Base-by-base conservation (phyloP, 306 rosid species). In the Trifolium fragiferum region DNA sequence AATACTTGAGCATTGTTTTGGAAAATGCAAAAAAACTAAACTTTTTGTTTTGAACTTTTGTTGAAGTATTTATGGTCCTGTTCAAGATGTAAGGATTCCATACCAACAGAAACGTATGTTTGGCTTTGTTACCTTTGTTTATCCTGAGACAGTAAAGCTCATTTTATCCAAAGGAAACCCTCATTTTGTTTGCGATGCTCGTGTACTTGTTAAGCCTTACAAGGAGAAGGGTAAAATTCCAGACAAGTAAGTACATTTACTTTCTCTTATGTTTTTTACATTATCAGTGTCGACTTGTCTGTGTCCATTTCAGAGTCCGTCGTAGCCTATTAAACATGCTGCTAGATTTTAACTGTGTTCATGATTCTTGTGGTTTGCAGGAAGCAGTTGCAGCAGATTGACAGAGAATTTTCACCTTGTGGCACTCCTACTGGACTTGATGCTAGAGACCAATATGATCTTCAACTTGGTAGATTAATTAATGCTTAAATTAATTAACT, bases 181-280 rank as follows among this genome's bases (percentile, higher is more conserved):
- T 59, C 98, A 94, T 86, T 94, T 94, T 38, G 97, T 94, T 6
- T 92, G 99, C 78, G 99, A 94, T 89, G 97, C 99, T 37, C 70
- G 99, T 38, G 99, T 94, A 57, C 96, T 94, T n/a, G 99, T 94
- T 21, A 95, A 95, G 87, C 99, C 99, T 81, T 95, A 95, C 84
- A 95, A 95, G 89, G 99, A 95, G 87, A 95, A 95, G 73, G 99
- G 99, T 75, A 95, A 95, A 86, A 93, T 89, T 14, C 96, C 93
- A 18, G 98, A 95, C 86, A 95, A 90, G 98, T 49, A n/a, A 87
- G 97, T 94, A 88, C 90, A 82, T 87, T 89, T 90, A 89, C 77
- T 78, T 14, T 18, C 49, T 25, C 60, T 53, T 66, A 44, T 44
- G 50, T 44, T 13, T 43, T 11, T 43, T 5, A 43, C 49, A 12